Conservation (phyloP, 2,329 filamentous ascomycete genomes). For the Rutstroemia sp. region DNA sequence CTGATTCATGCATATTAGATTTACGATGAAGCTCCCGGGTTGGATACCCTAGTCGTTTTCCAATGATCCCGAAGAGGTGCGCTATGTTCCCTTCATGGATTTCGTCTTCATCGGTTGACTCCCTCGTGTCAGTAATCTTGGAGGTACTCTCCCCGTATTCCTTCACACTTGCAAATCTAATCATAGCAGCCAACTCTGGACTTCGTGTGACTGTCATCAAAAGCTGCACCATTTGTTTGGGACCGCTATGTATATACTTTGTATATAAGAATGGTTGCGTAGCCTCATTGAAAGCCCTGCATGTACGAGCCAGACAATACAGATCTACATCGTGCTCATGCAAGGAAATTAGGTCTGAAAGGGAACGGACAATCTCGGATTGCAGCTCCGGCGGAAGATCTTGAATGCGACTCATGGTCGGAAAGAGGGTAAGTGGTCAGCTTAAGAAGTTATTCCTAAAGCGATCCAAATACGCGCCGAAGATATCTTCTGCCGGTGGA, state of each 20-base stretch:
- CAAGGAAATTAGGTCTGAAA: neutral
- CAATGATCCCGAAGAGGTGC: neutral
- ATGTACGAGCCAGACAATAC: neutral
- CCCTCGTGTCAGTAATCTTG: neutral
- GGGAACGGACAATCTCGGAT: neutral
- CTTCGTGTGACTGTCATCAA: neutral
- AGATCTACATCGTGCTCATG: neutral
- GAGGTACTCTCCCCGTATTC: neutral
- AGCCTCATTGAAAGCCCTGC: neutral
- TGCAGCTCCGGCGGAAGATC: neutral
- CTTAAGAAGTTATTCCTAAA: too few species aligned
- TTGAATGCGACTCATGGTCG: neutral
- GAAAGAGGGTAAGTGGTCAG: neutral
- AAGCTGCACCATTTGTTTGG: neutral
- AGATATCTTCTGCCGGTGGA: too few species aligned
- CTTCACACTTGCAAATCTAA: neutral
- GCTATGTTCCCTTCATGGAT: neutral
- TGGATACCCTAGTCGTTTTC: neutral
- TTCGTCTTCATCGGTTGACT: neutral
- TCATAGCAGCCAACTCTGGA: neutral
- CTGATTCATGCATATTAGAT: neutral
- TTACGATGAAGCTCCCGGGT: neutral
- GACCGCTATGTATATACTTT: neutral
- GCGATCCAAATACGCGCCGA: too few species aligned
- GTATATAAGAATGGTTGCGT: neutral